Percentiles rank a stretch among this genome's conserved stretches.
phyloP scores from a whole-genome alignment of 148 eudicot species.

The Silene conica region DNA sequence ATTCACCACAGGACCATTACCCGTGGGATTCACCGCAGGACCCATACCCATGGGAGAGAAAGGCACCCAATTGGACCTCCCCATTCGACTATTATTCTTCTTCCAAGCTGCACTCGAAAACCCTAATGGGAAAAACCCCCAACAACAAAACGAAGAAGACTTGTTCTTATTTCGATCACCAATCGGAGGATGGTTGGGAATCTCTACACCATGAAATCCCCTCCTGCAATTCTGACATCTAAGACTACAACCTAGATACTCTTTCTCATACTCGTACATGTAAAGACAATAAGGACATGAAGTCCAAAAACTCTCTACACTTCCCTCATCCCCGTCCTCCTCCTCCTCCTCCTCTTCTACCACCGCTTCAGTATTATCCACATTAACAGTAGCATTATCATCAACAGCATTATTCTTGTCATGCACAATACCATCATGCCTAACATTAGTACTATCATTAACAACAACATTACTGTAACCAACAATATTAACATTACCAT shows the following conservation, averaged over 20 bases:
- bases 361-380: background rate
- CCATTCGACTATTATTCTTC: slow-evolving; percentile 27
- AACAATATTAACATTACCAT: slow-evolving; percentile 14
- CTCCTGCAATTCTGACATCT: slow-evolving; percentile 78
- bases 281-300: slow-evolving; percentile 86
- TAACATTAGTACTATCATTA: background rate
- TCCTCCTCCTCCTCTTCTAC: background rate
- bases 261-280: slow-evolving; percentile 60
- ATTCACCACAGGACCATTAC: background rate
- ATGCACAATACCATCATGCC: too few species aligned
- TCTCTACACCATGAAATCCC: slow-evolving; percentile 63
- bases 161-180: slow-evolving; percentile 14
- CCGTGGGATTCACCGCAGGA: slow-evolving; percentile 18
- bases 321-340: slow-evolving; percentile 10
- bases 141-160: slow-evolving; percentile 51
- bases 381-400: background rate
- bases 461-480: background rate
- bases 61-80: slow-evolving; percentile 55
- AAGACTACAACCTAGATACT: slow-evolving; percentile 55
- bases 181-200: slow-evolving; percentile 53
- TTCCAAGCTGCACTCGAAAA: slow-evolving; percentile 57
- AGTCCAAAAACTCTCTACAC: slow-evolving; percentile 61
- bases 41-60: slow-evolving; percentile 63
- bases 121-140: slow-evolving; percentile 88
- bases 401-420: background rate